Base-by-base conservation (phyloP, 2,329 filamentous ascomycete genomes). In the Fusarium sp. region DNA sequence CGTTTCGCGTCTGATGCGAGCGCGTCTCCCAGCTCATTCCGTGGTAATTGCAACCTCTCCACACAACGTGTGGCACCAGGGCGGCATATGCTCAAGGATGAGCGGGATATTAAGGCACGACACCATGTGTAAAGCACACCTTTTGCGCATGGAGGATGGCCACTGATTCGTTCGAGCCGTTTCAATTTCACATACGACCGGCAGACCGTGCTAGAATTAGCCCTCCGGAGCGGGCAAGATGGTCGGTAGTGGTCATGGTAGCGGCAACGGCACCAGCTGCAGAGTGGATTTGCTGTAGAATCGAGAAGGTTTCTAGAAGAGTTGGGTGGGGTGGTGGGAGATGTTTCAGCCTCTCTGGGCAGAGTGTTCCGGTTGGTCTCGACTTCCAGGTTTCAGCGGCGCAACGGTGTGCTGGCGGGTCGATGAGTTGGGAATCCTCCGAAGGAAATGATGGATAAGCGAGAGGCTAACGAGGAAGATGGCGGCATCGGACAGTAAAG, bases 271-370 rank as follows among this genome's bases (percentile, higher is more conserved):
- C 65, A 69, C 39, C 35, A 67, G 57, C 65, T 50, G 57, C 27
- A 64, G 57, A 75, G 60, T 72, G 64, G 64, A 69, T 72, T 52
- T 74, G 68, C 35, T 62, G 57, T 58, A 67, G 65, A 74, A 71
- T 73, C 41, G 66, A 77, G 75, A 79, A 79, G 75, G 69, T 70
- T 79, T 79, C 77, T 77, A 79, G 77, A 79, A 79, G 66, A 60
- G 35, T 67, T 71, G 67, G 58, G 77, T 72, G 74, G 77, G 63
- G 69, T 74, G 69, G 66, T 58, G 66, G 65, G 52, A 66, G 57
- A 65, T 75, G 77, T 79, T 79, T 79, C 77, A 79, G 76, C 68
- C 67, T 56, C 54, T 41, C 58, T 50, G 33, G 41, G 64, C 58
- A 56, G 58, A 58, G 60, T 39, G 56, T 69, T 75, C 66, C 65